Base-by-base conservation (phyloP, 257 asterid genomes). In the Solanum chmielewskii region DNA sequence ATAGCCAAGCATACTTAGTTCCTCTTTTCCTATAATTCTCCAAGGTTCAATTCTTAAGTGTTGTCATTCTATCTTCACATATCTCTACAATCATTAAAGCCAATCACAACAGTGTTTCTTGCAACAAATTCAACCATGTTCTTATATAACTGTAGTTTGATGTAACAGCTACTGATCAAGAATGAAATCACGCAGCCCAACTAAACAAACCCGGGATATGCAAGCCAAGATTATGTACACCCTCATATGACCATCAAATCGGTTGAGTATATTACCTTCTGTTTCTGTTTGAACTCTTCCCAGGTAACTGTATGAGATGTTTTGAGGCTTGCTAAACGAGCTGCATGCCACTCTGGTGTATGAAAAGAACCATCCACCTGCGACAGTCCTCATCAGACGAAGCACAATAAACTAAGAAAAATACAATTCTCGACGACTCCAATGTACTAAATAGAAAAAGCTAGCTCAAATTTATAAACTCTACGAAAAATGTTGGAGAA, bases 331-430 rank as follows among this genome's bases (percentile, higher is more conserved):
- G 98, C 99, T 96, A 97, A 92, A 90, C 99, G 98, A 93, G 99
- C 98, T 89, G 99, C 99, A 94, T 95, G 99, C 99, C 99, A 95
- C 90, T 94, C 99, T 95, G 99, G 99, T 88, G 99, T 94, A 97
- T 97, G 99, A 97, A 97, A 97, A 92, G 99, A 97, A 93, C 99
- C 96, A 94, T 97, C 99, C 98, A 97, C 95, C 99, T 97, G 99
- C 86, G 96, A 94, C 92, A 27, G 91, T 90, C 95, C 96, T 91
- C 96, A 95, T 95, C 94, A 95, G 94, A 94, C 91, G 91, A 87
- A 85, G 94, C 88, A 91, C 88, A 88, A 83, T 64, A 71, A 88
- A n/a, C 85, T 47, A 80, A n/a, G 84, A 45, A 78, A 20, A 29
- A 89, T 78, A 60, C 39, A 45, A 59, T 42, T 64, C 81, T 66